Percentiles rank a stretch among this genome's conserved stretches.
These are phyloP conservation scores for Fraxinus quadrangulata DNA, from an alignment of 257 asterid species.

Conservation along the genomic window DNA sequence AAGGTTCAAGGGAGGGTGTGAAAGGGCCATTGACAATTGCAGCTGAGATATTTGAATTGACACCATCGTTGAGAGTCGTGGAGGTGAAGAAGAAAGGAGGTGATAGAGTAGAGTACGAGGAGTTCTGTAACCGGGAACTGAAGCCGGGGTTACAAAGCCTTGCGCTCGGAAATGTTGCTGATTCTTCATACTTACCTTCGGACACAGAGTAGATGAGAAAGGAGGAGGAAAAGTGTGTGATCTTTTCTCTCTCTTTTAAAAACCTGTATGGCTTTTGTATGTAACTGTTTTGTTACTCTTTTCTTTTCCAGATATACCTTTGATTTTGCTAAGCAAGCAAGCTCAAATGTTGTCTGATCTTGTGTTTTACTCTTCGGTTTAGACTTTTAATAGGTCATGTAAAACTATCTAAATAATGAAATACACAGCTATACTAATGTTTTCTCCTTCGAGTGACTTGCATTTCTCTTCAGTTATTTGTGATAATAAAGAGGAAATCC, in stretches of 20 bases:
- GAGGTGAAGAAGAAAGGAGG: constrained; percentile 40
- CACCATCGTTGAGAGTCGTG: constrained; percentile 36
- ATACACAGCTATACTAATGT: constrained; percentile 22
- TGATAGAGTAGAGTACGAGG: constrained; percentile 30
- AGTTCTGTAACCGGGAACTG: constrained; percentile 30
- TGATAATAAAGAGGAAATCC: constrained; percentile 6
- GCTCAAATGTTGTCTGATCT: constrained; percentile 27
- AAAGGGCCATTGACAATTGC: constrained; percentile 35
- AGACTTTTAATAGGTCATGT: constrained; percentile 19
- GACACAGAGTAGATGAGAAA: constrained; percentile 48
- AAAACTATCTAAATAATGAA: constrained; percentile 32
- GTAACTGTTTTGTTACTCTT: constrained; percentile 25
- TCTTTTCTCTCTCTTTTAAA: constrained; percentile 24
- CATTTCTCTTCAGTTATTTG: constrained; percentile 6
- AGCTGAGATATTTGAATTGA: constrained; percentile 36
- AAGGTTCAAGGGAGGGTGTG: constrained; percentile 34
- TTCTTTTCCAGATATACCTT: constrained; percentile 11
- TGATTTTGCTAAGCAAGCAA: constrained; percentile 29
- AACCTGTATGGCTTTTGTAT: background rate
- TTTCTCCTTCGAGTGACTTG: constrained; percentile 16
- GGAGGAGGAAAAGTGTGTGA: constrained; percentile 37
- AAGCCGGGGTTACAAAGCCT: constrained; percentile 66
- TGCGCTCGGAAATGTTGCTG: constrained; percentile 28
- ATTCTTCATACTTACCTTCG: constrained; percentile 51
- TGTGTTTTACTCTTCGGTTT: constrained; percentile 25